These are phyloP conservation scores for Pseudogymnoascus sp. DNA, from an alignment of 2,329 filamentous ascomycete genomes.

Conservation along the genomic window DNA sequence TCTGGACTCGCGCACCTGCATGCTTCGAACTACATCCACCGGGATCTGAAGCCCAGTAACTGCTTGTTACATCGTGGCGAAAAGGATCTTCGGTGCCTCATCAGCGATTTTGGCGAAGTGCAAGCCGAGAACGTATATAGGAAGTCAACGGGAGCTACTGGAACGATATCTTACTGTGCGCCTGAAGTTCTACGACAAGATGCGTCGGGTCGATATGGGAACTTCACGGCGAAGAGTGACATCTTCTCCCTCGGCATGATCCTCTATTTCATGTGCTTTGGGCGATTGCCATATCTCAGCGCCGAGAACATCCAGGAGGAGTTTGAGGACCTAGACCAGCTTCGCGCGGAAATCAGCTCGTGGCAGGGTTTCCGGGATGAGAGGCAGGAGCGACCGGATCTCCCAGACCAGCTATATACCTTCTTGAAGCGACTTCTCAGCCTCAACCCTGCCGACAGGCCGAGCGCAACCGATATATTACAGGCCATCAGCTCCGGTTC, in stretches of 20 bases:
- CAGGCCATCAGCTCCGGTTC: slow-evolving; percentile 26
- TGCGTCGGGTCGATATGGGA: slow-evolving; percentile 59
- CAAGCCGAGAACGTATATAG: slow-evolving; percentile 75
- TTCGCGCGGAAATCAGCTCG: slow-evolving; percentile 76
- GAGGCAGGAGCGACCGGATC: slow-evolving; percentile 66
- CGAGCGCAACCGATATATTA: slow-evolving; percentile 80
- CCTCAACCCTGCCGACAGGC: slow-evolving; percentile 67
- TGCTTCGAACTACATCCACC: slow-evolving; percentile 85
- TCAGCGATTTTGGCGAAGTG: slow-evolving; percentile 97
- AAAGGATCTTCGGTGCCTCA: slow-evolving; percentile 68
- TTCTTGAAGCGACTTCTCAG: slow-evolving; percentile 77
- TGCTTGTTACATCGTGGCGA: slow-evolving; percentile 77
- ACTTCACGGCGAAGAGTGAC: slow-evolving; percentile 95
- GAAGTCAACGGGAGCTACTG: slow-evolving; percentile 88
- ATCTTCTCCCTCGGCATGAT: slow-evolving; percentile 99
- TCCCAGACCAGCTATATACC: slow-evolving; percentile 80
- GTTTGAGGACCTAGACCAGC: slow-evolving; percentile 78
- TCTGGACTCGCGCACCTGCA: slow-evolving; percentile 88
- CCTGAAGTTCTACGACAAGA: slow-evolving; percentile 79
- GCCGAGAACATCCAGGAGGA: slow-evolving; percentile 86
- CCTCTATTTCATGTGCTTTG: slow-evolving; percentile 96
- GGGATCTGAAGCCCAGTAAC: slow-evolving; percentile 93
- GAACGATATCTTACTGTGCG: slow-evolving; percentile 95
- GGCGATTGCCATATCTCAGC: slow-evolving; percentile 73
- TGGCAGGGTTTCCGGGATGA: slow-evolving; percentile 87